phyloP scores from a whole-genome alignment of 2,329 filamentous ascomycete genomes.

The Epichloe coenophiala region DNA sequence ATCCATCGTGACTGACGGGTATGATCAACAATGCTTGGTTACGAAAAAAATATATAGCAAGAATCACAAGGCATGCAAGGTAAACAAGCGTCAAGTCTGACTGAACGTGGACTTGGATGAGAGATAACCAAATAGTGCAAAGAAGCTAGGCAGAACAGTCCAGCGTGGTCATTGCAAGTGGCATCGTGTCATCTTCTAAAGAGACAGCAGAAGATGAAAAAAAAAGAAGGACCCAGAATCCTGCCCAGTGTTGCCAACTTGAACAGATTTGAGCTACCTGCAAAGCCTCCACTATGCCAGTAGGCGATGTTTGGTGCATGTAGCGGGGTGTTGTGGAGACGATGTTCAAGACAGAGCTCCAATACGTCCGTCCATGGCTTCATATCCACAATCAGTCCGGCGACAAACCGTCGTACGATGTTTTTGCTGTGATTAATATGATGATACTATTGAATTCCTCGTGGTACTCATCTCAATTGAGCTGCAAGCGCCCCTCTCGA shows the following conservation, averaged over 20 bases:
- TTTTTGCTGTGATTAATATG: background rate
- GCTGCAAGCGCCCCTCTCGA: background rate
- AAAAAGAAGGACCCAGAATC: conserved; percentile 2
- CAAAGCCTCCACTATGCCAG: conserved; percentile 8
- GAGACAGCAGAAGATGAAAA: conserved; percentile 6
- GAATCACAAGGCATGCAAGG: conserved; percentile 8
- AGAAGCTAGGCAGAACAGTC: conserved; percentile 8
- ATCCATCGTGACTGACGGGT: conserved; percentile 18
- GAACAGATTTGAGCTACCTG: conserved; percentile 1
- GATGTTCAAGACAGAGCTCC: background rate
- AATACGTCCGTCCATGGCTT: background rate
- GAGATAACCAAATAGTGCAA: conserved; percentile 14
- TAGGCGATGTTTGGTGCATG: conserved; percentile 5
- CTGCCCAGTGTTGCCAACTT: background rate
- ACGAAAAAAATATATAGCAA: background rate
- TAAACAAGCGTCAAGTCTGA: background rate
- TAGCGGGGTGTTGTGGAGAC: conserved; percentile 7
- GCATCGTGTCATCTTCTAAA: conserved; percentile 20
- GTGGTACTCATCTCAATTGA: background rate
- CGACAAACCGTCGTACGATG: background rate
- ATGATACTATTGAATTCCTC: background rate
- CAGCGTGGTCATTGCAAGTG: conserved; percentile 18
- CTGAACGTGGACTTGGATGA: background rate
- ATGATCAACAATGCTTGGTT: background rate
- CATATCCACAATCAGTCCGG: background rate